Evolutionary conservation across 2,329 filamentous ascomycete genomes (phyloP), one percentile per base, ranked within the genome.

Genomic region (Botryosphaeria agaves): DNA sequence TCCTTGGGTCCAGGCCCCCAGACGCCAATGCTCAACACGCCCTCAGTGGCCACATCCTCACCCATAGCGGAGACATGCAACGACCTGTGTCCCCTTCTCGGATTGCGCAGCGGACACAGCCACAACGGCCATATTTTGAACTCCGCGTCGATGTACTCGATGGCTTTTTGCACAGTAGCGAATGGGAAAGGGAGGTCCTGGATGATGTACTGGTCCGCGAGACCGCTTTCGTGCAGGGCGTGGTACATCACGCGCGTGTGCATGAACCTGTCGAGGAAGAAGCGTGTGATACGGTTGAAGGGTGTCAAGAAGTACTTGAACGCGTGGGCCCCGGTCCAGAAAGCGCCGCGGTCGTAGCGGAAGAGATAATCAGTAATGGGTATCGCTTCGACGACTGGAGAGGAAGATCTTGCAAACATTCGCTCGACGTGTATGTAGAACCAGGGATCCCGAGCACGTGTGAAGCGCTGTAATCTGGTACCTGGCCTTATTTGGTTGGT

Each of bases 341-440:
- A 79, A 3, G 66, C 72, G 28, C 72, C 75, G 20, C 74, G 64
- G 46, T 80, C 73, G 51, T 76, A 79, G 11, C 75, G 66, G 51
- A 80, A 80, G 35, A 79, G 64, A 48, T 80, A 80, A 43, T 79
- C 74, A 2, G 54, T 52, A 1, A 79, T 40, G 0, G 72, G 72
- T 2, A 79, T 62, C 33, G 66, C 66, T 34, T 77, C 72, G 32
- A 48, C 40, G 2, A 59, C 48, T 2, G 51, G 48, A 11, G 50
- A 38, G 11, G 26, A 38, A 39, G 31, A 57, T 48, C 29, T 52
- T 47, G 32, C 53, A 52, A 56, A 46, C n/a, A 49, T 48, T 15
- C 42, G 34, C 32, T 48, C 38, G 18, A 46, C 49, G 36, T 64
- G 59, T 2, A 64, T 47, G 36, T 65, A 65, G 42, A 62, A 66